Evolutionary conservation across 192 early-diverging fungal genomes (phyloP), one percentile per base, ranked within the genome.

Genomic region (Fimicolochytrium jonesii): DNA sequence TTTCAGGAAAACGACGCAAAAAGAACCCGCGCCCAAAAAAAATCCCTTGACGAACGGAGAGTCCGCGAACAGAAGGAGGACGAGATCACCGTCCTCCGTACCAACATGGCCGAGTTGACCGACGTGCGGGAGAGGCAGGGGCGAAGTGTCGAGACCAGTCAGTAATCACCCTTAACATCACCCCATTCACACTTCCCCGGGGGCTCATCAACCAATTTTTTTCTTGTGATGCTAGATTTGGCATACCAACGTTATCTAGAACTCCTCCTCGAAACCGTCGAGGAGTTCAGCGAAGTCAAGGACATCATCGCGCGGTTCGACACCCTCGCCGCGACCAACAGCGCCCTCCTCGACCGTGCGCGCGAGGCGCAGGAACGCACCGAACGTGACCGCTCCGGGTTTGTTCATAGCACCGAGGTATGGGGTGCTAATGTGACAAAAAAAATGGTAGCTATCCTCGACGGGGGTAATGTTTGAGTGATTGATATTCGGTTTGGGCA

Each of bases 1-100:
- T 33, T 37, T 1, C 32, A 84, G 82, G 83, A 85, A 72, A 85
- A 85, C 63, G 83, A 85, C 61, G 83, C 83, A n/a, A 85, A 85
- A 56, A 59, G 82, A 18, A 69, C 70, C n/a, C 65, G 83, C n/a
- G 83, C 83, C 5, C 47, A 78, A 11, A 84, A 85, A 51, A 85
- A 85, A 59, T 71, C 77, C 22, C 52, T 77, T 7, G 83, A 85
- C 35, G 83, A 85, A 53, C 60, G 79, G 17, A 85, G 80, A 57
- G 59, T 70, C 18, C 50, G 73, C 17, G 83, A 85, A 32, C 74
- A 69, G 31, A 85, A 85, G 52, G 79, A 85, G 55, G 22, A 35
- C 11, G 77, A 82, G 42, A 82, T 85, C n/a, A 29, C 29, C 4
- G 58, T 60, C 13, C 63, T 84, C 1, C 72, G 74, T 42, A 72